Base-by-base conservation (phyloP, 352 stramenopile species). In the Elongisporangium anandrum region DNA sequence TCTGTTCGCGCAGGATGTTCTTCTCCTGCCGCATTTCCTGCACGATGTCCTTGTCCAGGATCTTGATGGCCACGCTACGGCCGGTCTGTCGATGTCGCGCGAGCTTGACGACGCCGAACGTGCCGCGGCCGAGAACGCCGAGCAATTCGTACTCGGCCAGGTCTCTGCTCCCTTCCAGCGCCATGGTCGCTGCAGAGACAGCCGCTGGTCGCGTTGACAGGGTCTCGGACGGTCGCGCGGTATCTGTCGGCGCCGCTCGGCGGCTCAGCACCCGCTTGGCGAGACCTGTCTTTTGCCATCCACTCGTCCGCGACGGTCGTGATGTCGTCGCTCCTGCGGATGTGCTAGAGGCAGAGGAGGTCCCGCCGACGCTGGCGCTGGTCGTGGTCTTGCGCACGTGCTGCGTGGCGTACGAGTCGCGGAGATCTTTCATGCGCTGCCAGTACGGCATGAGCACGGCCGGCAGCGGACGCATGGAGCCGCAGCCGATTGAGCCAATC, bases 21-120 rank as follows among this genome's bases (percentile, higher is more conserved):
- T 88, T 87, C 58, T 93, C 77, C 56, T 93, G 79, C 5, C 84
- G 76, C 48, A 81, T 86, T 26, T 71, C 81, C 19, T 92, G 81
- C 17, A 93, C 72, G 55, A 86, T 70, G 50, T 92, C 79, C 55
- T 90, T 91, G 13, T 77, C 88, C 9, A 92, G 63, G 13, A 80
- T 68, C 63, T 92, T 92, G 52, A 92, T 54, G 13, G 83, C 83
- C 3, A 92, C 77, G 12, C 65, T 73, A 2, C 54, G 67, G 39
- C 84, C 82, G 19, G 79, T 78, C 49, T 72, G 76, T 24, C 66
- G 59, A 58, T 91, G 83, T 4, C 79, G 64, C 20, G 83, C 86
- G 15, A 92, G 68, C 22, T 85, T 77, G 12, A 93, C 83, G 24
- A 81, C 69, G 24, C 81, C 86, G 39, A 88, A 95, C 16, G 78